Percentiles rank a stretch among this genome's conserved stretches.
Evolutionary conservation across 345 rosid genomes (phyloP).

Genomic region (Eucalyptus urophylla): DNA sequence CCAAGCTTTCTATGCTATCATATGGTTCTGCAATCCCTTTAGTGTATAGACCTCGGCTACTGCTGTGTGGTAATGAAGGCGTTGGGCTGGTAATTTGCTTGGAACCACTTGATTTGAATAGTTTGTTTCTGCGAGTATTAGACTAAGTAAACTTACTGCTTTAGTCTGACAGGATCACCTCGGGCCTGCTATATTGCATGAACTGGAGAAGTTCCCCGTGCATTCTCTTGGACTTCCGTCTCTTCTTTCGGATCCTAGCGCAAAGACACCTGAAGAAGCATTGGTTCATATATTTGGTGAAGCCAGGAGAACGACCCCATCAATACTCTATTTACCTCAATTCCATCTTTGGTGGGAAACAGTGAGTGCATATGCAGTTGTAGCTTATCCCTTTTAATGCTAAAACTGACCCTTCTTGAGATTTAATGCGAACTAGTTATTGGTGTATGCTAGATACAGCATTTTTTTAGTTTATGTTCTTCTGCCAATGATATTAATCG

Average conservation of each 20-base stretch:
- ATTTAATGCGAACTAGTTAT: neutral
- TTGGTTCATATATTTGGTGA: slow-evolving; percentile 96
- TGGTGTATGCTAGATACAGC: neutral
- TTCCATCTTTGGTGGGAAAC: slow-evolving; percentile 99
- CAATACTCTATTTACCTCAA: slow-evolving; percentile 84
- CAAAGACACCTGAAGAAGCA: slow-evolving; percentile 99
- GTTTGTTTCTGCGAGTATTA: slow-evolving; percentile 7
- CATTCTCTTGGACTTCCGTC: slow-evolving; percentile 97
- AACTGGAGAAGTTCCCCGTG: slow-evolving; percentile 94
- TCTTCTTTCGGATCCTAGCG: slow-evolving; percentile 98
- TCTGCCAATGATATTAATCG: neutral
- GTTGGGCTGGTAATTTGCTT: slow-evolving; percentile 86
- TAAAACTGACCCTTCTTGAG: neutral
- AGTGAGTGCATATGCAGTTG: slow-evolving; percentile 55
- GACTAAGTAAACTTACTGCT: slow-evolving; percentile 63
- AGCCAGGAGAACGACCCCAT: slow-evolving; percentile 96
- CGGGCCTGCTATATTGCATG: slow-evolving; percentile 96
- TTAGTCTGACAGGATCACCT: slow-evolving; percentile 93
- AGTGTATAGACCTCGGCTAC: slow-evolving; percentile 90
- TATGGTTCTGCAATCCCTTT: slow-evolving; percentile 91
- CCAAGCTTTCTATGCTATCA: slow-evolving; percentile 88
- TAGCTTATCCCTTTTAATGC: neutral
- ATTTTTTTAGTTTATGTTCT: neutral
- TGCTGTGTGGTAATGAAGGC: slow-evolving; percentile 77
- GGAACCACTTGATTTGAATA: neutral